Evolutionary conservation across 768 basidiomycete genomes (phyloP).

Genomic region (Suillus spraguei): DNA sequence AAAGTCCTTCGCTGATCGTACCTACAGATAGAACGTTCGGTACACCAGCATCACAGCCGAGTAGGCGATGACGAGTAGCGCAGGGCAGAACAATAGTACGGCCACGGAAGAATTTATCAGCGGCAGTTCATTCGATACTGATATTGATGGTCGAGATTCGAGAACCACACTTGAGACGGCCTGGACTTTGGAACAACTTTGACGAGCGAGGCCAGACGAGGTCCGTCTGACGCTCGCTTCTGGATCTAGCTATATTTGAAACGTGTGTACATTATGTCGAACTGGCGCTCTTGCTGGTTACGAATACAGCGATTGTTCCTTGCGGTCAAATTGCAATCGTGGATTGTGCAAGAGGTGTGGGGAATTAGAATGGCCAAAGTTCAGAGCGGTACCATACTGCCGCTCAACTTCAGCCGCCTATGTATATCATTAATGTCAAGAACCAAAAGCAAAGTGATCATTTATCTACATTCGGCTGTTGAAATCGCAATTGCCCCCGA

Average conservation of each 20-base stretch:
- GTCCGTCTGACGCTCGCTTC: constrained; percentile 83
- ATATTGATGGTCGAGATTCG: not conserved
- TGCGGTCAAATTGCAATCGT: no score
- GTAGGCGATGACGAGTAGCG: no score
- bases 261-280: not conserved
- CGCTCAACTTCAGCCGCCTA: not conserved
- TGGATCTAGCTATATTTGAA: constrained; percentile 68
- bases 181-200: constrained; percentile 98
- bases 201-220: constrained; percentile 94
- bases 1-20: constrained; percentile 61
- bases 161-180: constrained; percentile 37
- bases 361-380: not conserved
- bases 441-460: not conserved
- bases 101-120: constrained; percentile 91
- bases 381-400: not conserved
- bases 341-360: not conserved
- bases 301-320: not conserved
- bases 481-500: not conserved
- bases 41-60: constrained; percentile 78
- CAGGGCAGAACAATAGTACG: constrained; percentile 67
- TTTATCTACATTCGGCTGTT: not conserved
- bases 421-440: not conserved
- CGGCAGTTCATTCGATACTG: constrained; percentile 11
- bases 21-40: constrained; percentile 66
- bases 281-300: constrained; percentile 2